Base-by-base conservation (phyloP, 495 filamentous ascomycete genomes). In the Penicillium cinerascens region DNA sequence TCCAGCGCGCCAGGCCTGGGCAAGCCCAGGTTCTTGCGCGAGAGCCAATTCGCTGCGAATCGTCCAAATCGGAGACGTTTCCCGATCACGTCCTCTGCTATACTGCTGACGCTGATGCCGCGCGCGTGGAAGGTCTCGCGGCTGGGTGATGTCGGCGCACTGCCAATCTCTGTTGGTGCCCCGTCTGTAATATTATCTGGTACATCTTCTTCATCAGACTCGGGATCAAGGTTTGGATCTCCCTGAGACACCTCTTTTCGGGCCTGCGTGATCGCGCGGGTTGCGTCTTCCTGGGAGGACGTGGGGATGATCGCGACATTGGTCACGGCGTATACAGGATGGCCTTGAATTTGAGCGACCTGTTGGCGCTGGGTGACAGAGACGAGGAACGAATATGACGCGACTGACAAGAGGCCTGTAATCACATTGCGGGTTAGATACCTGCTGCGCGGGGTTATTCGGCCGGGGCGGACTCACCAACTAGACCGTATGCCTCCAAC, bases 1-100 rank as follows among this genome's bases (percentile, higher is more conserved):
- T 71, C 47, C 23, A 65, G 48, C 6, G 59, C 59, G 0, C 65
- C 66, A 6, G 72, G 65, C 6, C 65, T 62, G 4, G 72, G 64
- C 20, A 75, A 69, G 45, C 81, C 85, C 87, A 91, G 87, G 2
- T 87, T 91, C 44, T 83, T 86, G 56, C 79, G 83, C 11, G 87
- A 92, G 56, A 97, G 89, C 92, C 93, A 97, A 56, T 82, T 84
- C 53, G 89, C 82, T 0, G 92, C 89, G 65, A 96, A 96, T 20
- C 87, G 75, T 2, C 92, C 92, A 68, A 96, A 96, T 36, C 79
- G 82, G 0, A 91, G 87, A 49, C 81, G 86, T 52, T 81, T 84
- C 6, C 76, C 78, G 46, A 95, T 88, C 1, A 96, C 91, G 69
- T 96, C 89, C 72, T 95, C 81, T 0, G 85, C 89, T 49, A 93